Conservation (phyloP, 345 rosid genomes). For the Barbarea vulgaris region DNA sequence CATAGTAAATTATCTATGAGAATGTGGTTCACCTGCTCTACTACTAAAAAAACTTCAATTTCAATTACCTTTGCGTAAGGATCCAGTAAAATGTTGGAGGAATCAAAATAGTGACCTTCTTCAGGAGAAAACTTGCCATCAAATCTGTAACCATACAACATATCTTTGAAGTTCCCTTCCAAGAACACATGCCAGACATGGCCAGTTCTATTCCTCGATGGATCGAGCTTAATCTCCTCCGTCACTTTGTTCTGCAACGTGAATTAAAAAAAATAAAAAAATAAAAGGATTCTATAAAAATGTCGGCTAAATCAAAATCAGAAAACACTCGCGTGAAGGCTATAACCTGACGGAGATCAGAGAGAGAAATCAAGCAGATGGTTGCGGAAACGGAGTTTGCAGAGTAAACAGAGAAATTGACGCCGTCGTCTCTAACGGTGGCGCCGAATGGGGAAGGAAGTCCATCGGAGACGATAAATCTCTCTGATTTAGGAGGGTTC, state of each 20-base stretch:
- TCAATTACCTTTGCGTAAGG: slow-evolving; percentile 84
- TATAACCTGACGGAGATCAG: slow-evolving; percentile 69
- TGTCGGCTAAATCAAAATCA: slow-evolving; percentile 2
- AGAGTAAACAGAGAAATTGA: slow-evolving; percentile 82
- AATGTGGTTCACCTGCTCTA: not conserved
- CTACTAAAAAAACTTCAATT: not conserved
- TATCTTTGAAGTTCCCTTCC: slow-evolving; percentile 69
- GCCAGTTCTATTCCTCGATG: slow-evolving; percentile 69
- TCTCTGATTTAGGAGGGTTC: slow-evolving; percentile 44
- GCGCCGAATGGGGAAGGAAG: slow-evolving; percentile 81
- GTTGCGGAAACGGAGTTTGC: slow-evolving; percentile 71
- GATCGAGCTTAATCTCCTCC: slow-evolving; percentile 71
- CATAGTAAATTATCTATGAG: not conserved
- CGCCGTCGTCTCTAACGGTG: slow-evolving; percentile 65
- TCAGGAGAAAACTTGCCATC: slow-evolving; percentile 73
- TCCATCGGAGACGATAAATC: slow-evolving; percentile 58
- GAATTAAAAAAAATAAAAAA: not conserved
- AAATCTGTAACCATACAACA: slow-evolving; percentile 80
- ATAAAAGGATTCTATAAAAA: not conserved
- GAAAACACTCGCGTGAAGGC: not conserved
- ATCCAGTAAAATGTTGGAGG: slow-evolving; percentile 70
- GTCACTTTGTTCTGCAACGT: slow-evolving; percentile 68
- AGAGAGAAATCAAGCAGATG: slow-evolving; percentile 64
- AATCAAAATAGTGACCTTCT: slow-evolving; percentile 68
- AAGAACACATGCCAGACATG: slow-evolving; percentile 85